Conservation (phyloP, 352 stramenopile species). For the Globisporangium apiculatum region DNA sequence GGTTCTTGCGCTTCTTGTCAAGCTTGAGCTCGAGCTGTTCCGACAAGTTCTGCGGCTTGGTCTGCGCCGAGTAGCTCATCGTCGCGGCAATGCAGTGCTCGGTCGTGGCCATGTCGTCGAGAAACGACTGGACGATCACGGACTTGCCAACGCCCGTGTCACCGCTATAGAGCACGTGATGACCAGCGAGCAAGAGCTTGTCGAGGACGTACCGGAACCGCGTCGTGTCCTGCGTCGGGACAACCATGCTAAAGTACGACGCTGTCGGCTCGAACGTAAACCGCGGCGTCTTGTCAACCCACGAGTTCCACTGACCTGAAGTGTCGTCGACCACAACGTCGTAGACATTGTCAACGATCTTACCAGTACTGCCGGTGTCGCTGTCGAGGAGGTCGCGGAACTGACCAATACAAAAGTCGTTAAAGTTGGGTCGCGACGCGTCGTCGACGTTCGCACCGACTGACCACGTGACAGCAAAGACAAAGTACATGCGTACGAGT, state of each 20-base stretch:
- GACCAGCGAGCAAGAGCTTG: slow-evolving; percentile 72
- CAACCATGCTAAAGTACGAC: slow-evolving; percentile 94
- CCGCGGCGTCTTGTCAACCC: slow-evolving; percentile 81
- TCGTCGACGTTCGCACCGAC: slow-evolving; percentile 87
- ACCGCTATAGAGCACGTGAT: slow-evolving; percentile 86
- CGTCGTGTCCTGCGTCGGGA: slow-evolving; percentile 93
- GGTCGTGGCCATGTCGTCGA: slow-evolving; percentile 84
- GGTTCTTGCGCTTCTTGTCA: slow-evolving; percentile 82
- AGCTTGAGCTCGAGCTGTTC: slow-evolving; percentile 81
- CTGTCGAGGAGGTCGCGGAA: slow-evolving; percentile 54
- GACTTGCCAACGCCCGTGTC: slow-evolving; percentile 93
- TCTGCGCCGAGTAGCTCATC: slow-evolving; percentile 89
- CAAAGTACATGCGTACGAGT: slow-evolving; percentile 82
- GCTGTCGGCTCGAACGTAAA: slow-evolving; percentile 82
- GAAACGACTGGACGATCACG: slow-evolving; percentile 87
- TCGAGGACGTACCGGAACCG: slow-evolving; percentile 91
- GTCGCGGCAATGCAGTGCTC: slow-evolving; percentile 77
- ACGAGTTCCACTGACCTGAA: slow-evolving; percentile 73
- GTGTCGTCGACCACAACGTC: slow-evolving; percentile 78
- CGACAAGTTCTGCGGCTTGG: slow-evolving; percentile 76
- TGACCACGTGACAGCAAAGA: slow-evolving; percentile 83
- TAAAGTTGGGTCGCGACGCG: slow-evolving; percentile 70
- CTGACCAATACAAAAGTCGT: slow-evolving; percentile 79
- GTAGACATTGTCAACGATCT: slow-evolving; percentile 71
- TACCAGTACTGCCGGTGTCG: slow-evolving; percentile 18